A percentile compares a stretch with the other conserved stretches of the same genome.
These are phyloP conservation scores for Podospora comata DNA, from an alignment of 495 filamentous ascomycete genomes.

Conservation along the genomic window DNA sequence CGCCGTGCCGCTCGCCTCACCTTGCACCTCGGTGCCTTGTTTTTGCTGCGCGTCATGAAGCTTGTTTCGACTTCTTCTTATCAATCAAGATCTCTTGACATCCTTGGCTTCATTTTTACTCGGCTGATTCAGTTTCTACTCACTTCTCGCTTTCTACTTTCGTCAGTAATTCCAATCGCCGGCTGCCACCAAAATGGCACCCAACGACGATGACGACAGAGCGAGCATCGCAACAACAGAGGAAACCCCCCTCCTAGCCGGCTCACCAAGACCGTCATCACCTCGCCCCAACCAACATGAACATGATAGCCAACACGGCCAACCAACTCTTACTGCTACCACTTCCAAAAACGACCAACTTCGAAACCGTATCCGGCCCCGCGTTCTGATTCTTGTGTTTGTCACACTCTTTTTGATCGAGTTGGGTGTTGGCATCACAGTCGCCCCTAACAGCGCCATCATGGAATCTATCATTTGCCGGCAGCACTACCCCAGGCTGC, in stretches of 20 bases:
- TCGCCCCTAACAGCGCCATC: constrained; percentile 29
- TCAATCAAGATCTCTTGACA: not conserved
- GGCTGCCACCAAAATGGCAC: not conserved
- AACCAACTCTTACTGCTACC: constrained; percentile 7
- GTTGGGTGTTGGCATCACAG: constrained; percentile 22
- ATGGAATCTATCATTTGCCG: constrained; percentile 38
- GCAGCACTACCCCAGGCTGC: constrained; percentile 29
- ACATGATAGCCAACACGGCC: not conserved
- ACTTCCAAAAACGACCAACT: constrained; percentile 1
- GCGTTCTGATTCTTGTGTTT: constrained; percentile 28
- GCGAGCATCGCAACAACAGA: constrained; percentile 7
- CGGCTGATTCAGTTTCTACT: not conserved
- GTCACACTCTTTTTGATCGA: constrained; percentile 31
- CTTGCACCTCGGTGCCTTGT: not conserved
- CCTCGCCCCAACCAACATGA: not conserved
- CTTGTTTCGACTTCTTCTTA: not conserved
- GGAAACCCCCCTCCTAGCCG: constrained; percentile 20
- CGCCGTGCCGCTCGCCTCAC: not conserved
- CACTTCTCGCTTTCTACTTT: not conserved
- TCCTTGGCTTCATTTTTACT: not conserved
- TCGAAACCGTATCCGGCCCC: constrained; percentile 22
- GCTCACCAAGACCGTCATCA: not conserved
- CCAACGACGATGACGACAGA: not conserved
- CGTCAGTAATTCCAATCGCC: not conserved
- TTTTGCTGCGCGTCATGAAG: not conserved